phyloP scores from a whole-genome alignment of 2,329 filamentous ascomycete species.

The Xylaria sp. region DNA sequence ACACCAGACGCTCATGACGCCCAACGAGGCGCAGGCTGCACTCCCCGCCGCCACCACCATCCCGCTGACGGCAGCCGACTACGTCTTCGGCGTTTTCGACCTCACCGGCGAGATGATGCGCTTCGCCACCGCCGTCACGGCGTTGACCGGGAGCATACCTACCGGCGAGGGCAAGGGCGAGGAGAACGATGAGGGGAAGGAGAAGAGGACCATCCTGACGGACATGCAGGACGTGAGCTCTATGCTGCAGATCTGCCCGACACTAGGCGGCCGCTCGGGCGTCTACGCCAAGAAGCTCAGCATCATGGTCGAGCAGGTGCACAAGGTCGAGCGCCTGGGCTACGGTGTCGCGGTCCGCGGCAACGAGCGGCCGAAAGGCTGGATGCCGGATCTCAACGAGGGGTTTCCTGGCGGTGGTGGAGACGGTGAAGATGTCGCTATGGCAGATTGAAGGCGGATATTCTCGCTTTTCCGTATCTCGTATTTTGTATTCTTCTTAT shows the following conservation, averaged over 20 bases:
- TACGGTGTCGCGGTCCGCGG: conserved; percentile 91
- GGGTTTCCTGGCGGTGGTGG: conserved; percentile 35
- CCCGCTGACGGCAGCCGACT: conserved; percentile 81
- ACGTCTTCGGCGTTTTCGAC: conserved; percentile 91
- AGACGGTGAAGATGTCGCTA: conserved; percentile 41
- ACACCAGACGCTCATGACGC: conserved; percentile 78
- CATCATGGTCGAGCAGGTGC: conserved; percentile 87
- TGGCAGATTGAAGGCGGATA: conserved; percentile 39
- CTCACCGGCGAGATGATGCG: conserved; percentile 97
- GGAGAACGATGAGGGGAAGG: conserved; percentile 29
- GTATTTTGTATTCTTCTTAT: neutral
- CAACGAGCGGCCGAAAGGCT: conserved; percentile 88
- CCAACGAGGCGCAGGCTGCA: conserved; percentile 65
- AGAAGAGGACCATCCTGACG: conserved; percentile 71
- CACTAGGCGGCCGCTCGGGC: conserved; percentile 61
- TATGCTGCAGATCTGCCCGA: conserved; percentile 78
- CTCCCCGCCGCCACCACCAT: conserved; percentile 62
- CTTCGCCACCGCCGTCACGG: conserved; percentile 90
- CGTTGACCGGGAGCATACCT: conserved; percentile 71
- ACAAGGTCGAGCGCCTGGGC: conserved; percentile 91
- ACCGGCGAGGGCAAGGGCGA: conserved; percentile 49
- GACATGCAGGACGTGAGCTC: conserved; percentile 85
- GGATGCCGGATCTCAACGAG: conserved; percentile 80
- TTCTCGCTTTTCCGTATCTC: neutral
- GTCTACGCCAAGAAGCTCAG: conserved; percentile 80